phyloP scores from a whole-genome alignment of 1,284 basidiomycete genomes.

The Papiliotrema laurentii region DNA sequence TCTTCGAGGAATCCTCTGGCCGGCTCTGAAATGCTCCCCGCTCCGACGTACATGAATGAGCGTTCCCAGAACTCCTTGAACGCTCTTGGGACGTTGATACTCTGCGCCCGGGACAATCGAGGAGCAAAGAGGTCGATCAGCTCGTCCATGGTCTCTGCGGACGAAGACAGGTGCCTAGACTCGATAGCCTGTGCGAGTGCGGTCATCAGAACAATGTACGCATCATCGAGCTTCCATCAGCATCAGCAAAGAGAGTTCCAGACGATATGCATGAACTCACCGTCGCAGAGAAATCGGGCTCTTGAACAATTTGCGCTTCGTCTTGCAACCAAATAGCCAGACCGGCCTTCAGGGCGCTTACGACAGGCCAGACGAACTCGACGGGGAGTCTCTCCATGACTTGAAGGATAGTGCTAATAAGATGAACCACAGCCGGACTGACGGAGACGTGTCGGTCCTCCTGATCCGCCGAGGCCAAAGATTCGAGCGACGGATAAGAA shows the following conservation, averaged over 20 bases:
- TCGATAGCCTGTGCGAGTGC: slow-evolving; percentile 20
- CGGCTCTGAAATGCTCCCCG: slow-evolving; percentile 26
- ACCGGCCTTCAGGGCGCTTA: slow-evolving; percentile 11
- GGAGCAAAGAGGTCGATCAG: slow-evolving; percentile 34
- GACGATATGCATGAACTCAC: slow-evolving; percentile 8
- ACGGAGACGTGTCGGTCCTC: slow-evolving; percentile 1
- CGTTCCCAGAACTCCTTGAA: slow-evolving; percentile 38
- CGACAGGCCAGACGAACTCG: slow-evolving; percentile 15
- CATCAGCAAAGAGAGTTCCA: neutral
- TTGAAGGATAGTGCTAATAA: slow-evolving; percentile 15
- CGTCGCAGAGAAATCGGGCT: neutral
- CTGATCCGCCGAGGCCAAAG: neutral
- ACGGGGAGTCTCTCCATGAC: slow-evolving; percentile 12
- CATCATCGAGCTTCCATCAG: slow-evolving; percentile 24
- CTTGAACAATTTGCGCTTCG: slow-evolving; percentile 5
- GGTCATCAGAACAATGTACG: slow-evolving; percentile 31
- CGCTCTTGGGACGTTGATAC: slow-evolving; percentile 18
- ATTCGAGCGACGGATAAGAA: slow-evolving; percentile 18
- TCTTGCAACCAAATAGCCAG: slow-evolving; percentile 30
- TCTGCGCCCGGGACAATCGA: slow-evolving; percentile 25
- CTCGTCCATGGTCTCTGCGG: slow-evolving; percentile 21
- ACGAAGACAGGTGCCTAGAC: slow-evolving; percentile 13
- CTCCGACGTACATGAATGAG: slow-evolving; percentile 21
- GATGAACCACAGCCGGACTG: slow-evolving; percentile 20
- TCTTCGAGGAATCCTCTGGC: slow-evolving; percentile 31